A percentile compares a stretch with the other conserved stretches of the same genome.
phyloP scores from a whole-genome alignment of 2,329 filamentous ascomycete species.

The Arthroderma sp. region DNA sequence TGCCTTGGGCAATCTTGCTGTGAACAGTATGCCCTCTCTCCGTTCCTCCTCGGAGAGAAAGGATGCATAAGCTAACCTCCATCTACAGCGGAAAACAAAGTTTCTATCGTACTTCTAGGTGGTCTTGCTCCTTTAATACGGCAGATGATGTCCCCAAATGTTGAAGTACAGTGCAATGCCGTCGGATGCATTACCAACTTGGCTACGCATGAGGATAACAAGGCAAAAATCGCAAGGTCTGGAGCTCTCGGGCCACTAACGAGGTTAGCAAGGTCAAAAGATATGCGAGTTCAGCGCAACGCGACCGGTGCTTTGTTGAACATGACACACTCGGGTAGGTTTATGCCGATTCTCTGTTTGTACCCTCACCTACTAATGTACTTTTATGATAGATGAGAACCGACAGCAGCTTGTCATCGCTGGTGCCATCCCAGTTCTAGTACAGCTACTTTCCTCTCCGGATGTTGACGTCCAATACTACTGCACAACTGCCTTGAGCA shows the following conservation, averaged over 20 bases:
- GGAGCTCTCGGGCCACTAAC: slow-evolving; percentile 86
- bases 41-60: slow-evolving; percentile 1
- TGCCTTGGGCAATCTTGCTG: slow-evolving; percentile 85
- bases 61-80: not conserved
- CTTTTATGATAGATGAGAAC: slow-evolving; percentile 62
- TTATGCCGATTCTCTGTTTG: not conserved
- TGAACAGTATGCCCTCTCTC: slow-evolving; percentile 61
- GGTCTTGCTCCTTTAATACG: slow-evolving; percentile 84
- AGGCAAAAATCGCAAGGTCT: slow-evolving; percentile 93
- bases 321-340: slow-evolving; percentile 92
- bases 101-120: slow-evolving; percentile 83
- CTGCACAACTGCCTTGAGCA: slow-evolving; percentile 95
- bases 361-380: slow-evolving; percentile 10
- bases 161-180: slow-evolving; percentile 97
- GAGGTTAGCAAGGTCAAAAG: slow-evolving; percentile 85
- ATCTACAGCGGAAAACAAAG: slow-evolving; percentile 79
- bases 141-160: slow-evolving; percentile 96
- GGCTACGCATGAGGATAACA: slow-evolving; percentile 97
- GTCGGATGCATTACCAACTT: slow-evolving; percentile 98
- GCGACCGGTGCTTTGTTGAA: slow-evolving; percentile 92
- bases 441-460: slow-evolving; percentile 79
- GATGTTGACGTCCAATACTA: slow-evolving; percentile 99
- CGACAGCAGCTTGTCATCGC: slow-evolving; percentile 94
- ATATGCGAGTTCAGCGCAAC: slow-evolving; percentile 97
- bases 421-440: slow-evolving; percentile 92